These are phyloP conservation scores for Plasmopara halstedii DNA, from an alignment of 352 stramenopile genomes.

Conservation along the genomic window DNA sequence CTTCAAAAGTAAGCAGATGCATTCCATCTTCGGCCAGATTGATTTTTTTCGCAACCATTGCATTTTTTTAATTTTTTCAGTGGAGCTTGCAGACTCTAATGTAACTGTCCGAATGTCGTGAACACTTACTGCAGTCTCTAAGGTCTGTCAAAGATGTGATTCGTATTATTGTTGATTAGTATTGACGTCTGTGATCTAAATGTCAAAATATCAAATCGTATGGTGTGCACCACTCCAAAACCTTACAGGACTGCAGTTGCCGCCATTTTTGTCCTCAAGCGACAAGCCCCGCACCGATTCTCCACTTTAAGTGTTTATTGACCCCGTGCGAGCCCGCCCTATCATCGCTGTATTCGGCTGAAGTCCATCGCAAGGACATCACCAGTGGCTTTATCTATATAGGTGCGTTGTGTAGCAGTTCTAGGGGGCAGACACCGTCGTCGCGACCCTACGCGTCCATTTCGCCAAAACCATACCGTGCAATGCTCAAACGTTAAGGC, in stretches of 20 bases:
- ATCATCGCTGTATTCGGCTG: not conserved
- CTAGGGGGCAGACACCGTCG: not conserved
- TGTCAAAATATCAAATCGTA: constrained; percentile 57
- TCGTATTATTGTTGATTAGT: too few relatives aligned
- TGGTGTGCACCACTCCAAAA: constrained; percentile 17
- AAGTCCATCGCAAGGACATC: constrained; percentile 3
- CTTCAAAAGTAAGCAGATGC: too few relatives aligned
- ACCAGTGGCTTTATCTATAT: constrained; percentile 1
- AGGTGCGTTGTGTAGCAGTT: constrained; percentile 7
- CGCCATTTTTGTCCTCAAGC: constrained; percentile 23
- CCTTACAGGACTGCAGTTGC: constrained; percentile 3
- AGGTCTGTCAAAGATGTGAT: too few relatives aligned
- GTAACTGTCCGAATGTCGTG: too few relatives aligned
- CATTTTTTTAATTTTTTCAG: too few relatives aligned
- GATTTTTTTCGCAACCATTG: too few relatives aligned
- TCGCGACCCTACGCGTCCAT: constrained; percentile 5
- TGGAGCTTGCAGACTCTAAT: too few relatives aligned
- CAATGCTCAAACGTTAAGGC: not conserved
- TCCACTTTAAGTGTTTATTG: not conserved
- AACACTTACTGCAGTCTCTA: too few relatives aligned
- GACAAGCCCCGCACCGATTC: constrained; percentile 4
- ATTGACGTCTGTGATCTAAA: too few relatives aligned
- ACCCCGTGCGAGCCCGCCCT: not conserved
- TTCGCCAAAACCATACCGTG: not conserved
- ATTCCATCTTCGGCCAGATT: too few relatives aligned